Conservation (phyloP, 805 yeast species). For the Myxozyma nipponensis region DNA sequence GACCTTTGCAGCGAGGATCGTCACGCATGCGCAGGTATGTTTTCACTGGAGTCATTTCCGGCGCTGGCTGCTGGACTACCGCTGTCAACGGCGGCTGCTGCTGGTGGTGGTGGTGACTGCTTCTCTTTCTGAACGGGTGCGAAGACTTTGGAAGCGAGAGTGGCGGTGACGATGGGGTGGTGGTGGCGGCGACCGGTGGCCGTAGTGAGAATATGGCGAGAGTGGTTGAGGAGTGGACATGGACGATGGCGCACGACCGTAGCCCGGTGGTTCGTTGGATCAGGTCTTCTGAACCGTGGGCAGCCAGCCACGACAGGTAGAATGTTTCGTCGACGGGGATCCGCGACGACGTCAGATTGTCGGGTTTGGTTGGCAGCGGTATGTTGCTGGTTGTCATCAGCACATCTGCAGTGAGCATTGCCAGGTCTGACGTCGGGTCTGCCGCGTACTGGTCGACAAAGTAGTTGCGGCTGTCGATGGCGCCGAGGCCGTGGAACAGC, state of each 20-base stretch:
- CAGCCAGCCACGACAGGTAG: neutral
- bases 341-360: neutral
- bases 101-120: too few relatives aligned
- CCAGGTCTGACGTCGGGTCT: neutral
- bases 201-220: neutral
- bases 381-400: neutral
- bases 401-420: neutral
- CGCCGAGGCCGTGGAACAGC: constrained; percentile 10
- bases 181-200: neutral
- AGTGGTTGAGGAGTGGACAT: neutral
- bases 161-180: too few relatives aligned
- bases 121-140: too few relatives aligned
- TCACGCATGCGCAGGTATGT: too few relatives aligned
- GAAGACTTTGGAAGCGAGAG: too few relatives aligned
- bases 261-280: neutral
- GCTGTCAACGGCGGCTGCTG: too few relatives aligned
- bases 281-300: neutral
- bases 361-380: neutral
- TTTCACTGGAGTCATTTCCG: too few relatives aligned
- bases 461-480: neutral
- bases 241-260: neutral
- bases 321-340: neutral
- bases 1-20: too few relatives aligned
- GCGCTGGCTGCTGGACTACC: too few relatives aligned
- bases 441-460: neutral